Percentiles rank a stretch among this genome's conserved stretches.
Conservation (phyloP, 805 yeast genomes). For the Pichia nakasei region DNA sequence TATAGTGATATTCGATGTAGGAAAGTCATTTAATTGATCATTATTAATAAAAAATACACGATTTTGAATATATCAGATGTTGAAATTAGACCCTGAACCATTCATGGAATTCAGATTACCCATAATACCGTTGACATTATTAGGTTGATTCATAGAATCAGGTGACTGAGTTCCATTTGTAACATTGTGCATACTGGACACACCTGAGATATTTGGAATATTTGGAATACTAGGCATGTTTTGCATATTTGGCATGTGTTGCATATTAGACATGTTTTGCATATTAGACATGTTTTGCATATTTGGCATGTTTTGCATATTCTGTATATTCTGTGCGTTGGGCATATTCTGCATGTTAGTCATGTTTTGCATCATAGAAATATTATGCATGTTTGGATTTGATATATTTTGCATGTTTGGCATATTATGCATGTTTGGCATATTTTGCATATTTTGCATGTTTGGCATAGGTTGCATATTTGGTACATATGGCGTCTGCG, state of each 20-base stretch:
- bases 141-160: neutral
- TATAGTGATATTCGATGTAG: too few relatives aligned
- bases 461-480: neutral
- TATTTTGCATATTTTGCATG: neutral
- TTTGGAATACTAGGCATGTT: neutral
- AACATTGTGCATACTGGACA: neutral
- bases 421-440: neutral
- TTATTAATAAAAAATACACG: too few relatives aligned
- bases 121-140: too few relatives aligned
- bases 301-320: neutral
- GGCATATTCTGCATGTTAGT: neutral
- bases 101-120: too few relatives aligned
- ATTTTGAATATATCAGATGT: too few relatives aligned
- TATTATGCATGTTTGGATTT: neutral
- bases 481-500: neutral
- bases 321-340: neutral
- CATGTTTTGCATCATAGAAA: neutral
- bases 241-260: neutral
- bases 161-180: neutral
- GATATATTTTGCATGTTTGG: neutral
- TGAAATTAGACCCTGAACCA: neutral
- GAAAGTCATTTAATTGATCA: too few relatives aligned
- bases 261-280: neutral
- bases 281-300: neutral
- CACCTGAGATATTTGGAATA: neutral